Evolutionary conservation across 345 rosid species (phyloP).

Genomic region (Pistacia vera): DNA sequence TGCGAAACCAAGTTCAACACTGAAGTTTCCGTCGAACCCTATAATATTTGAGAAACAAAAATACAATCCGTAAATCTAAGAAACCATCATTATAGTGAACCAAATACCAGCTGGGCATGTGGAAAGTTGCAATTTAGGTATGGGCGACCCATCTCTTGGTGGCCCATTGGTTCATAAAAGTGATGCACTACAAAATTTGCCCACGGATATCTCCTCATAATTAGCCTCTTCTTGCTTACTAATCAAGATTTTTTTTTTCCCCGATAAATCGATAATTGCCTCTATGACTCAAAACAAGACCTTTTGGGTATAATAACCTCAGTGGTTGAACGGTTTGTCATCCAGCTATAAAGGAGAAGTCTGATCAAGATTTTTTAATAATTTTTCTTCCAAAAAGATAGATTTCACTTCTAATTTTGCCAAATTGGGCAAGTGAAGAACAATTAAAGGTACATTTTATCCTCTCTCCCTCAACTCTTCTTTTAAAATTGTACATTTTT

Average conservation of each 20-base stretch:
- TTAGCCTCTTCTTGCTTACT: neutral
- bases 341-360: no score
- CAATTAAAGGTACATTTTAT: conserved; percentile 15
- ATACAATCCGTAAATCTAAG: no score
- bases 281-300: no score
- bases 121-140: conserved; percentile 16
- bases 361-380: neutral
- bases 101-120: conserved; percentile 20
- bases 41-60: no score
- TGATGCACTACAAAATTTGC: neutral
- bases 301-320: no score
- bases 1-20: no score
- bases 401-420: conserved; percentile 14
- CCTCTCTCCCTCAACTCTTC: neutral
- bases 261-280: no score
- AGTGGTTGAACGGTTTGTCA: no score
- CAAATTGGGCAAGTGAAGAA: conserved; percentile 16
- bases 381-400: neutral
- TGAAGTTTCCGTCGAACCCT: no score
- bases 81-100: neutral
- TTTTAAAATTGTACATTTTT: neutral
- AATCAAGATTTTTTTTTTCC: neutral
- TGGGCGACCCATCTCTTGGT: conserved; percentile 27
- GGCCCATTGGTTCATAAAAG: conserved; percentile 15
- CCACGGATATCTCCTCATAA: neutral